These are phyloP conservation scores for Flaveria floridana DNA, from an alignment of 140 eudicot genomes.

Conservation along the genomic window DNA sequence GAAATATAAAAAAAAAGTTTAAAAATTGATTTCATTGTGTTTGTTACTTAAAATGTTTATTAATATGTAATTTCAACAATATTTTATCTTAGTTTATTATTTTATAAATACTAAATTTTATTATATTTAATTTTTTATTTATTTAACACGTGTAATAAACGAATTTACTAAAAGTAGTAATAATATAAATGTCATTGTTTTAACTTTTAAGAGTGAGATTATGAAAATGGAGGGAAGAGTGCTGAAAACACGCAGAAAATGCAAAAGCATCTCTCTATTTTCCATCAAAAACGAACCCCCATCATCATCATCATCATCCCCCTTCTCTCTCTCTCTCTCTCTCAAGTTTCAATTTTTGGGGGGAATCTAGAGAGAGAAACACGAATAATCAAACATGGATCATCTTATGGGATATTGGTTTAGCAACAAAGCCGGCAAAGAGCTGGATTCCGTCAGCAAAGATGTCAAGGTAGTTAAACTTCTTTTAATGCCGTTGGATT, in stretches of 20 bases:
- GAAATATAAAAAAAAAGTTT: too few relatives aligned
- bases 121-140: too few relatives aligned
- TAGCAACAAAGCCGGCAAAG: slow-evolving; percentile 52
- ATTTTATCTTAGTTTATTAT: too few relatives aligned
- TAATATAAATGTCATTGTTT: too few relatives aligned
- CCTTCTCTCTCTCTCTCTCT: background rate
- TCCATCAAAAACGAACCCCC: slow-evolving; percentile 1
- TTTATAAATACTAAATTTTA: too few relatives aligned
- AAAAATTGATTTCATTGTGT: too few relatives aligned
- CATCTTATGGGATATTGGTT: slow-evolving; percentile 55
- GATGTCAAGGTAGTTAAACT: slow-evolving; percentile 53
- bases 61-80: too few relatives aligned
- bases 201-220: background rate
- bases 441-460: slow-evolving; percentile 50
- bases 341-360: slow-evolving; percentile 7
- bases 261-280: background rate
- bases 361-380: slow-evolving; percentile 8
- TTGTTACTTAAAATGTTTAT: too few relatives aligned
- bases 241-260: slow-evolving; percentile 22
- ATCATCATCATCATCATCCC: background rate
- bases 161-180: too few relatives aligned
- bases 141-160: too few relatives aligned
- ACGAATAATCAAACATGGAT: slow-evolving; percentile 41
- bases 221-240: slow-evolving; percentile 21
- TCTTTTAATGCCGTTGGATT: background rate